A percentile compares a stretch with the other conserved stretches of the same genome.
Conservation (phyloP, 768 basidiomycete genomes). For the Boletus speciosus region DNA sequence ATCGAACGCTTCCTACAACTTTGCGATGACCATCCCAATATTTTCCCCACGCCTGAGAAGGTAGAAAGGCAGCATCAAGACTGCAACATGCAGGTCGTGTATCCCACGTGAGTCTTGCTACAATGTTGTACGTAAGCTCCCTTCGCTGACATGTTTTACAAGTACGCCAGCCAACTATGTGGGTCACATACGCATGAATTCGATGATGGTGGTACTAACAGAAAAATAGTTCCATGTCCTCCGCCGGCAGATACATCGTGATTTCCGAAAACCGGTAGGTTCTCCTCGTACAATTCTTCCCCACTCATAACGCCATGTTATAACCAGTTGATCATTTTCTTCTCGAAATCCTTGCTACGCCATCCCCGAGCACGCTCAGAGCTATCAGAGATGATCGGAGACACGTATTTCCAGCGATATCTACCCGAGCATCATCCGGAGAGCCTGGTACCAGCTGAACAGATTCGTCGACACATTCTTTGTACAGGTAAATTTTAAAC, state of each 20-base stretch:
- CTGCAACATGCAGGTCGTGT: conserved; percentile 99
- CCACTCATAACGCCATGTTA: not conserved
- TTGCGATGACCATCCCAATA: conserved; percentile 93
- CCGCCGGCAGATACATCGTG: conserved; percentile 93
- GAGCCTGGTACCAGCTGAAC: conserved; percentile 69
- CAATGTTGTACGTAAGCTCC: not conserved
- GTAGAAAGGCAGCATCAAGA: conserved; percentile 96
- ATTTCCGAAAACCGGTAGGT: conserved; percentile 93
- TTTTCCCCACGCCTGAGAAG: conserved; percentile 86
- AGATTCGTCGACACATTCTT: conserved; percentile 89
- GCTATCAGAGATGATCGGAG: conserved; percentile 83
- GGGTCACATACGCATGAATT: not conserved
- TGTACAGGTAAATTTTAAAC: conserved; percentile 57
- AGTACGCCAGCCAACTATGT: conserved; percentile 95
- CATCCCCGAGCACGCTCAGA: conserved; percentile 89
- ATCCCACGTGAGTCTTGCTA: conserved; percentile 71
- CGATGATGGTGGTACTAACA: conserved; percentile 11
- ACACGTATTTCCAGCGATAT: conserved; percentile 92
- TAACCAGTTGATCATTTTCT: conserved; percentile 82
- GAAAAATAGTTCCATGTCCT: conserved; percentile 82
- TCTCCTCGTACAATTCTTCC: not conserved
- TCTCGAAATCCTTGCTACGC: conserved; percentile 94
- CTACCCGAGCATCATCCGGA: conserved; percentile 80
- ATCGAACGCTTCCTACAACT: conserved; percentile 97
- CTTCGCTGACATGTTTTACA: conserved; percentile 11